These are phyloP conservation scores for Aphanomyces euteiches DNA, from an alignment of 352 stramenopile species.

Conservation along the genomic window DNA sequence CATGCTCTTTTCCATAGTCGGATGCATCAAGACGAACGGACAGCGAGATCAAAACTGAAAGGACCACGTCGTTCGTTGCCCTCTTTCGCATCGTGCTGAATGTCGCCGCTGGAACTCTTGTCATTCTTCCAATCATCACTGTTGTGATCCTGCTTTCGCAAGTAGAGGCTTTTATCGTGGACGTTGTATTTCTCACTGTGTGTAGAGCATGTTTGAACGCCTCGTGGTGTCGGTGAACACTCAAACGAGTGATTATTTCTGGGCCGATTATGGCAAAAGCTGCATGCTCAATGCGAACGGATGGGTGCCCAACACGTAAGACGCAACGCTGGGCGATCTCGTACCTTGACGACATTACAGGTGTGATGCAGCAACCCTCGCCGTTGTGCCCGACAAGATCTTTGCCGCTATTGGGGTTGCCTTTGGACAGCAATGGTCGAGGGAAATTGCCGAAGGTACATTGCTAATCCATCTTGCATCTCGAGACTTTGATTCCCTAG, in stretches of 20 bases:
- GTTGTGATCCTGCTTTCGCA: slow-evolving; percentile 3
- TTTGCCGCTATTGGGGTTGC: background rate
- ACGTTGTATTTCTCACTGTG: slow-evolving; percentile 6
- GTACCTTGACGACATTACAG: background rate
- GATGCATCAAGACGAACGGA: no score
- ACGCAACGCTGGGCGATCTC: background rate
- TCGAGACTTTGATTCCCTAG: background rate
- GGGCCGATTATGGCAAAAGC: background rate
- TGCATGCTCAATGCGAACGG: background rate
- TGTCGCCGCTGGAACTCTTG: background rate
- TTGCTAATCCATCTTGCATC: background rate
- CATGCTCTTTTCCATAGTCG: no score
- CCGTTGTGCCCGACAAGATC: background rate
- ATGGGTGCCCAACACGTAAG: slow-evolving; percentile 17
- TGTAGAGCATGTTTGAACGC: slow-evolving; percentile 24
- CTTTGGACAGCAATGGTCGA: slow-evolving; percentile 5
- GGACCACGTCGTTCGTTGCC: slow-evolving; percentile 10
- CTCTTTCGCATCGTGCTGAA: slow-evolving; percentile 11
- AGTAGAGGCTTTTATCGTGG: background rate
- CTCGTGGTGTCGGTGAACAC: slow-evolving; percentile 10
- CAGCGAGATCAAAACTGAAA: slow-evolving; percentile 2
- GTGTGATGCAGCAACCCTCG: background rate
- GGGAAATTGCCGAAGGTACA: slow-evolving; percentile 1
- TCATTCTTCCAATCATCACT: slow-evolving; percentile 6
- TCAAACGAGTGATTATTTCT: slow-evolving; percentile 2